Percentiles rank a stretch among this genome's conserved stretches.
Conservation (phyloP, 2,329 filamentous ascomycete species). For the Aaosphaeria arxii region DNA sequence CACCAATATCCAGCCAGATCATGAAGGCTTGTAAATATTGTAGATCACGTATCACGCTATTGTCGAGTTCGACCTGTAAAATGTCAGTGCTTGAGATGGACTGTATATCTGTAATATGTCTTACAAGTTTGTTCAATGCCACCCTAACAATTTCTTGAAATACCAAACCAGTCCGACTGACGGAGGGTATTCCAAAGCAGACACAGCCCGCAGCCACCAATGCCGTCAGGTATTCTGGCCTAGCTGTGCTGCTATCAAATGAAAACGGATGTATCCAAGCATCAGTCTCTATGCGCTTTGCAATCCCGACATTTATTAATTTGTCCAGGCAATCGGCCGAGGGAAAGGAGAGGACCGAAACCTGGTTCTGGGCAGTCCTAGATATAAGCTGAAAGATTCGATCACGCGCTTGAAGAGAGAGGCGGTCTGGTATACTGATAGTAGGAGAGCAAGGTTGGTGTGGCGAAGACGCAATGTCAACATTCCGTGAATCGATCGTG, state of each 20-base stretch:
- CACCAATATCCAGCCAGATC: conserved; percentile 50
- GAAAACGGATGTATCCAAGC: conserved; percentile 33
- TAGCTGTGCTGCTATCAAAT: conserved; percentile 16
- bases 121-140: conserved; percentile 19
- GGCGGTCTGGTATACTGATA: conserved; percentile 17
- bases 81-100: background rate
- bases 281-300: conserved; percentile 29
- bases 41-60: conserved; percentile 41
- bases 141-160: conserved; percentile 29
- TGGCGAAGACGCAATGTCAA: conserved; percentile 25
- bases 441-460: conserved; percentile 22
- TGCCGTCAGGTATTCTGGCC: conserved; percentile 25
- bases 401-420: conserved; percentile 19
- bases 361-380: conserved; percentile 22
- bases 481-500: conserved; percentile 22
- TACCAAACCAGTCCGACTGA: conserved; percentile 26
- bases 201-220: conserved; percentile 29
- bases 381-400: conserved; percentile 28
- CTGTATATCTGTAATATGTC: background rate
- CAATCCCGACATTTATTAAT: conserved; percentile 29
- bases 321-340: conserved; percentile 25
- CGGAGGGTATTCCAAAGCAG: conserved; percentile 29
- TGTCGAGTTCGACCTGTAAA: conserved; percentile 6
- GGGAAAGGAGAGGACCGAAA: conserved; percentile 28
- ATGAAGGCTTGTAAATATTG: conserved; percentile 52